Conservation (phyloP, 2,329 filamentous ascomycete species). For the Penicillium sp. region DNA sequence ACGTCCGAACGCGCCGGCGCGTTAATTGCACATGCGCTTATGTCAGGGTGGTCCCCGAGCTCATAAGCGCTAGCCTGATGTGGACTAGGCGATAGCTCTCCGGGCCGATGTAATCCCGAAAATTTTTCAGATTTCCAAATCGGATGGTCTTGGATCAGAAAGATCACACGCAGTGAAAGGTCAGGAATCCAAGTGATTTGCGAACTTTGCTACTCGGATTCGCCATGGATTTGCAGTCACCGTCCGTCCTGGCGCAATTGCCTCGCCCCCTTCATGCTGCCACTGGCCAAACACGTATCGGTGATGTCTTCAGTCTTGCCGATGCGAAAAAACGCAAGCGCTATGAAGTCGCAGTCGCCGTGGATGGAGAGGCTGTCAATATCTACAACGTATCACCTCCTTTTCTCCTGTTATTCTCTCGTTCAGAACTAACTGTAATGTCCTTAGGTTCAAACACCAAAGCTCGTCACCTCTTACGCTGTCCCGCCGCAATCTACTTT, state of each 20-base stretch:
- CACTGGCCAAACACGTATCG: constrained; percentile 43
- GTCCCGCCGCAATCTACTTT: constrained; percentile 61
- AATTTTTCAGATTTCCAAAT: constrained; percentile 39
- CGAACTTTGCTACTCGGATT: constrained; percentile 7
- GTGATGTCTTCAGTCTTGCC: constrained; percentile 55
- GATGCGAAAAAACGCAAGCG: constrained; percentile 62
- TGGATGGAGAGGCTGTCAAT: constrained; percentile 63
- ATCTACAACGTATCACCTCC: constrained; percentile 58
- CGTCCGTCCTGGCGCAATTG: constrained; percentile 48
- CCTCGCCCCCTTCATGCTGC: constrained; percentile 45
- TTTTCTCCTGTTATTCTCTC: neutral
- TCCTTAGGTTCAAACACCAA: constrained; percentile 60
- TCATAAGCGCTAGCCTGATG: constrained; percentile 9
- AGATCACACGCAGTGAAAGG: constrained; percentile 21
- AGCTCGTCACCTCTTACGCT: constrained; percentile 61
- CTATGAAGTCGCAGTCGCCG: constrained; percentile 60
- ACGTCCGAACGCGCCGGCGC: constrained; percentile 22
- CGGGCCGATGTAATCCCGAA: constrained; percentile 35
- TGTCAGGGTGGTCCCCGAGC: constrained; percentile 17
- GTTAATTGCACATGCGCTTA: constrained; percentile 19
- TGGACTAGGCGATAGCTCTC: constrained; percentile 11
- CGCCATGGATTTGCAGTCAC: constrained; percentile 47
- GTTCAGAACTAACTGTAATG: constrained; percentile 6
- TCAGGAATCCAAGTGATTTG: constrained; percentile 8
- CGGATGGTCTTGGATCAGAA: constrained; percentile 18